Evolutionary conservation across 192 early-diverging fungal genomes (phyloP).

Genomic region (Coemansia sp.): DNA sequence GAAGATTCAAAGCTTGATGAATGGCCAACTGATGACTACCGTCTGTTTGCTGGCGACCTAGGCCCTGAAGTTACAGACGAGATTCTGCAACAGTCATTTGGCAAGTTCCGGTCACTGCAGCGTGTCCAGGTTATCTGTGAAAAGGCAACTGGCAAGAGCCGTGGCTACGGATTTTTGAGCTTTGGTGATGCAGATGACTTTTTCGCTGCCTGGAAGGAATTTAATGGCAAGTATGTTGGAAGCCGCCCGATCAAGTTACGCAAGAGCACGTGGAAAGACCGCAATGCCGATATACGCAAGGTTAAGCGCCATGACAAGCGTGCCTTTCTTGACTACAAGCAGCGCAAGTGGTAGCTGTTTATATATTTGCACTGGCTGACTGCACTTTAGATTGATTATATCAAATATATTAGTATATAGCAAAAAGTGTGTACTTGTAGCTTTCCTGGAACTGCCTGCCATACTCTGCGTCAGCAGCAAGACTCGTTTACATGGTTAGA

Average conservation of each 20-base stretch:
- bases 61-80: constrained; percentile 93
- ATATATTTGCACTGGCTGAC: background rate
- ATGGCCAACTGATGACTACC: constrained; percentile 90
- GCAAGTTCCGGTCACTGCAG: constrained; percentile 82
- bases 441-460: background rate
- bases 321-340: constrained; percentile 38
- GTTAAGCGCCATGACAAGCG: constrained; percentile 47
- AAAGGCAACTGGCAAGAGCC: constrained; percentile 80
- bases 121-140: constrained; percentile 82
- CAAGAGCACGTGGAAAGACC: constrained; percentile 90
- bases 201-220: constrained; percentile 89
- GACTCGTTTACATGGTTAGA: constrained; percentile 38
- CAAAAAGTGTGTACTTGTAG: constrained; percentile 3
- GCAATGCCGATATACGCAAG: constrained; percentile 73
- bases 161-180: constrained; percentile 93
- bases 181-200: constrained; percentile 91
- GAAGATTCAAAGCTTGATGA: constrained; percentile 83
- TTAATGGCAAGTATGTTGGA: constrained; percentile 97
- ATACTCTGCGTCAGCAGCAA: constrained; percentile 30
- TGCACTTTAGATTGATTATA: background rate
- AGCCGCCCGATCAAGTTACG: constrained; percentile 91
- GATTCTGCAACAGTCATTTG: constrained; percentile 73
- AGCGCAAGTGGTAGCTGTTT: constrained; percentile 18
- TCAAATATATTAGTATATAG: background rate
- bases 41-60: constrained; percentile 91